Base-by-base conservation (phyloP, 2,329 filamentous ascomycete species). In the Colletotrichum sublineola region DNA sequence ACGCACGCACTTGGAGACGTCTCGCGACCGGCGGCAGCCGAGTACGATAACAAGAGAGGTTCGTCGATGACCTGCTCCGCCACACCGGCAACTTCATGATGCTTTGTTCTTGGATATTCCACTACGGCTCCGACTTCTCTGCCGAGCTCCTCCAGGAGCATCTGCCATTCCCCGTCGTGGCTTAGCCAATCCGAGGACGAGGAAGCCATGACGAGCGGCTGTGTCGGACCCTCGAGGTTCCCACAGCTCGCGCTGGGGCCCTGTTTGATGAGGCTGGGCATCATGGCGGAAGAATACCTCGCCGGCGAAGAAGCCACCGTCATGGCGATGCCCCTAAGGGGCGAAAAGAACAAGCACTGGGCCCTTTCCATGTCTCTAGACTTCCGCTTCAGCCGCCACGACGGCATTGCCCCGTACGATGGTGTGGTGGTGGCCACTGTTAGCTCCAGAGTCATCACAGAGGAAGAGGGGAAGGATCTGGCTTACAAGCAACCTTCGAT, bases 201-300 rank as follows among this genome's bases (percentile, higher is more conserved):
- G 86, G 86, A 1, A 86, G 85, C 67, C 81, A 86, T 68, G 86
- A 86, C 31, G 86, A 88, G 50, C 86, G 84, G 72, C 77, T 87
- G 2, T 88, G 85, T 74, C 73, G 74, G 1, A 73, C 66, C 6
- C n/a, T 73, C 4, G 29, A 74, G 1, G 80, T 82, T 5, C 86
- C 86, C 2, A 29, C 61, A 0, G 33, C 71, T 0, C 85, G 87
- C 74, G 74, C 81, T 0, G 48, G 74, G 1, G 42, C 38, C 0
- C 77, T 88, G 0, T 77, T 84, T 2, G 48, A 76, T 1, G 82
- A 85, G 61, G 82, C 80, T 1, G 0, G 77, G 80, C 0, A 79
- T 86, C 18, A 83, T 88, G 73, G 46, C 87, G 0, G 86, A 88
- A 71, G 81, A 88, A 69, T 87, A 81, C 68, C 80, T 89, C 0